A percentile compares a stretch with the other conserved stretches of the same genome.
Conservation (phyloP, 108 stramenopile species). For the Cyclotella cryptica region DNA sequence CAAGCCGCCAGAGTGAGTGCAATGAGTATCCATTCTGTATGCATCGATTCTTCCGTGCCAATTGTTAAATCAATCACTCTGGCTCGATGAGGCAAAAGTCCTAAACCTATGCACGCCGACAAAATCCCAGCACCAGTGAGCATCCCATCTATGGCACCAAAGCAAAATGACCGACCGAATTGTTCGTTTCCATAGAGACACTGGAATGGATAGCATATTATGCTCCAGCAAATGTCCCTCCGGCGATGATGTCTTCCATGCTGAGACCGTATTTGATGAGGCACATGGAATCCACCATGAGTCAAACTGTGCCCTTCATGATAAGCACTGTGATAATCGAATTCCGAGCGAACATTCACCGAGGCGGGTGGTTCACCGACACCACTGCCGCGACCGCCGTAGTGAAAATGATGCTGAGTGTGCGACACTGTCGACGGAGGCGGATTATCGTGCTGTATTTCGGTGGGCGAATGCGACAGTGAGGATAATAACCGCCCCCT, state of each 20-base stretch:
- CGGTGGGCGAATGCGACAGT: neutral
- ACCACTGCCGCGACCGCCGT: slow-evolving; percentile 6
- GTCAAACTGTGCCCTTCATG: neutral
- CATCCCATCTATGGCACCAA: slow-evolving; percentile 83
- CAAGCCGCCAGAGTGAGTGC: slow-evolving; percentile 67
- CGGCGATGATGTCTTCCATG: slow-evolving; percentile 13
- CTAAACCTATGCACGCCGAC: slow-evolving; percentile 69
- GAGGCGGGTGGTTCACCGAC: slow-evolving; percentile 19
- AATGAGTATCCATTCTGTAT: slow-evolving; percentile 47
- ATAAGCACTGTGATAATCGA: slow-evolving; percentile 2
- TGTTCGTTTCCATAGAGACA: slow-evolving; percentile 23
- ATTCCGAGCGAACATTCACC: slow-evolving; percentile 14
- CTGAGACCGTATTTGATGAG: neutral
- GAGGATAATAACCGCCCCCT: neutral
- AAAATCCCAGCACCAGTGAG: slow-evolving; percentile 74
- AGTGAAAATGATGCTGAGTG: slow-evolving; percentile 40
- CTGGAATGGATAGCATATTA: slow-evolving; percentile 39
- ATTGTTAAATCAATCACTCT: neutral
- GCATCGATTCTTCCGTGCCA: slow-evolving; percentile 12
- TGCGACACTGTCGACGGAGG: neutral
- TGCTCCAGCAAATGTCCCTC: slow-evolving; percentile 13
- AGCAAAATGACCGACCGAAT: slow-evolving; percentile 71
- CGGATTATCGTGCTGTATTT: neutral
- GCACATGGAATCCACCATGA: slow-evolving; percentile 5
- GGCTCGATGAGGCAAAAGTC: slow-evolving; percentile 38